A percentile compares a stretch with the other conserved stretches of the same genome.
These are phyloP conservation scores for Trypanosoma avium DNA, from an alignment of 208 protist genomes.

Conservation along the genomic window DNA sequence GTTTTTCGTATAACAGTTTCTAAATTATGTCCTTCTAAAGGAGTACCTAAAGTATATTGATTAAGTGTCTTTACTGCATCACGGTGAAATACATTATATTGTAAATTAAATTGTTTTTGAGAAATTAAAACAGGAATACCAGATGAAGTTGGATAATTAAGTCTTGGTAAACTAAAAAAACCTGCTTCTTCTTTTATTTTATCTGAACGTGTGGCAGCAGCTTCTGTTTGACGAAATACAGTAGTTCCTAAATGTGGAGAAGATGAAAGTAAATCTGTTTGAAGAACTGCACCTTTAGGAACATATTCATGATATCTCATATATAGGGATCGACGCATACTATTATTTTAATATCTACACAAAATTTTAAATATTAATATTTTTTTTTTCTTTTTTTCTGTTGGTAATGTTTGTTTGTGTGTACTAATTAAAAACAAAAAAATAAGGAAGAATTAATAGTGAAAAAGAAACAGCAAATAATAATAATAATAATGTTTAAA, in stretches of 20 bases:
- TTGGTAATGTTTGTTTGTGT: too few relatives aligned
- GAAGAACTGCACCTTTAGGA: slow-evolving; percentile 42
- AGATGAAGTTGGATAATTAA: slow-evolving; percentile 57
- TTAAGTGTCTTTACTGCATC: slow-evolving; percentile 79
- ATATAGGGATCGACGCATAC: slow-evolving; percentile 42
- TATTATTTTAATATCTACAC: background rate
- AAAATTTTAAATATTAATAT: slow-evolving; percentile 1
- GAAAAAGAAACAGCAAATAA: too few relatives aligned
- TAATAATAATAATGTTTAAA: too few relatives aligned
- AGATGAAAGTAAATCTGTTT: slow-evolving; percentile 2
- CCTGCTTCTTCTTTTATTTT: slow-evolving; percentile 41
- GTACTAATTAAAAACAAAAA: too few relatives aligned
- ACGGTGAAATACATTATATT: slow-evolving; percentile 81
- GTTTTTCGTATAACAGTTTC: slow-evolving; percentile 80
- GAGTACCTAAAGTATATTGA: slow-evolving; percentile 64
- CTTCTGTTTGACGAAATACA: slow-evolving; percentile 66
- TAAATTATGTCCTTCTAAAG: slow-evolving; percentile 81
- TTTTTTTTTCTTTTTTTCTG: background rate
- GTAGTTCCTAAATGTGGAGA: slow-evolving; percentile 43
- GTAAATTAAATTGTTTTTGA: slow-evolving; percentile 66
- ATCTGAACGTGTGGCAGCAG: slow-evolving; percentile 42
- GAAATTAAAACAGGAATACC: slow-evolving; percentile 73
- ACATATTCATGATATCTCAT: slow-evolving; percentile 62
- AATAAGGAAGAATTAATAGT: too few relatives aligned
- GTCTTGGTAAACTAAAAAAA: slow-evolving; percentile 70